Evolutionary conservation across 2,329 filamentous ascomycete genomes (phyloP), one percentile per base, ranked within the genome.

Genomic region (Penicillium sp.): DNA sequence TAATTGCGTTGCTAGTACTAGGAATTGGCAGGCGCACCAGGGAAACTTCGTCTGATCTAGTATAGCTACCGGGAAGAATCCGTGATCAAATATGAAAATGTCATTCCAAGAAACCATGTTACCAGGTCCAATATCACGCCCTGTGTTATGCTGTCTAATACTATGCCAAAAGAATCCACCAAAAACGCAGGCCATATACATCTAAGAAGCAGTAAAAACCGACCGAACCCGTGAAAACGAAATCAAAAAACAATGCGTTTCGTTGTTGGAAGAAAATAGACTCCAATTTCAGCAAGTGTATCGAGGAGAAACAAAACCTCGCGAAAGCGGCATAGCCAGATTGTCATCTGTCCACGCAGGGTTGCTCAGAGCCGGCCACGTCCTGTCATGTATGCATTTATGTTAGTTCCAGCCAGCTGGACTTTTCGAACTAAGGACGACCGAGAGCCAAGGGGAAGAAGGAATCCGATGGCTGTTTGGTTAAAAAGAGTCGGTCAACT

Each of bases 61-160:
- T 33, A 11, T 33, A 33, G 14, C 16, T 11, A 48, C 6, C 2
- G 14, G 11, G 7, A 48, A 48, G 45, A 48, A 8, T 19, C 25
- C n/a, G 45, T 30, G n/a, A 30, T 28, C 14, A 52, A 35, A n/a
- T 25, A 25, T 25, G 22, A 10, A 22, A 14, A 22, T 35, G n/a
- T 52, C 30, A 35, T 52, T 52, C 40, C 22, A 25, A 11, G 8
- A 46, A 45, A 28, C 30, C 48, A 33, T 16, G 35, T 25, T 52
- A 25, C 37, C 6, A 38, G 16, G 28, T 45, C 45, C 57, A 42
- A 51, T 60, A 53, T 57, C 59, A 65, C 60, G 56, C 57, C 64
- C 55, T 63, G 60, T 62, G 54, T 38, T 59, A 66, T 67, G 62
- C 62, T 57, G 51, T 60, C 55, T 59, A 62, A 57, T 46, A 63